Evolutionary conservation across 2,329 filamentous ascomycete genomes (phyloP).

Genomic region (Aspergillus sojae): DNA sequence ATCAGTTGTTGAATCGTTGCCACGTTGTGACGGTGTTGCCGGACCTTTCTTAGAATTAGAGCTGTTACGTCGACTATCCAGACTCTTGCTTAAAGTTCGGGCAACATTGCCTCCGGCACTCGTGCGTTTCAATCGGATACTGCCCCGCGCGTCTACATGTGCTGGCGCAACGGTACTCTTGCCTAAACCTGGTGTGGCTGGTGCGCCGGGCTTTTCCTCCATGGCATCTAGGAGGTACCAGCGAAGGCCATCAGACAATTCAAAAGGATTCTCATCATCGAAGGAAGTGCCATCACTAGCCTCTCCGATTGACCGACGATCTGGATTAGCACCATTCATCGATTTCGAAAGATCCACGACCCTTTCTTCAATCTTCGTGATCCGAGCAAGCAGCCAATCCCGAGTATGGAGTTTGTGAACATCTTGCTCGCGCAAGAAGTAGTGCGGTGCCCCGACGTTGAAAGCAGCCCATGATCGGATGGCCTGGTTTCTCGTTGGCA

Average conservation of each 20-base stretch:
- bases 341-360: slow-evolving; percentile 90
- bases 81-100: slow-evolving; percentile 79
- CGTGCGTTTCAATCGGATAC: slow-evolving; percentile 51
- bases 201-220: slow-evolving; percentile 89
- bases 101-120: slow-evolving; percentile 72
- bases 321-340: slow-evolving; percentile 59
- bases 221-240: slow-evolving; percentile 95
- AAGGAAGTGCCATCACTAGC: slow-evolving; percentile 59
- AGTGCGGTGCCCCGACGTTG: slow-evolving; percentile 96
- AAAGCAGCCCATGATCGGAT: slow-evolving; percentile 97
- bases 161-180: slow-evolving; percentile 90
- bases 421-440: slow-evolving; percentile 93
- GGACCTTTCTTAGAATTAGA: slow-evolving; percentile 76
- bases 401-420: slow-evolving; percentile 78
- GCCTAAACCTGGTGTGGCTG: slow-evolving; percentile 86
- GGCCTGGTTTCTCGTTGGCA: slow-evolving; percentile 91
- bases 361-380: slow-evolving; percentile 86
- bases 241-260: slow-evolving; percentile 87
- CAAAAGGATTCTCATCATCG: slow-evolving; percentile 95
- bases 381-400: slow-evolving; percentile 96
- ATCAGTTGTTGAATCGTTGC: slow-evolving; percentile 39
- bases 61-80: slow-evolving; percentile 89
- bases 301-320: slow-evolving; percentile 52
- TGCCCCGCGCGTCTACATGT: slow-evolving; percentile 83
- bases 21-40: slow-evolving; percentile 32